Conservation (phyloP, 1,139 yeast genomes). For the Taiozyma sp. region DNA sequence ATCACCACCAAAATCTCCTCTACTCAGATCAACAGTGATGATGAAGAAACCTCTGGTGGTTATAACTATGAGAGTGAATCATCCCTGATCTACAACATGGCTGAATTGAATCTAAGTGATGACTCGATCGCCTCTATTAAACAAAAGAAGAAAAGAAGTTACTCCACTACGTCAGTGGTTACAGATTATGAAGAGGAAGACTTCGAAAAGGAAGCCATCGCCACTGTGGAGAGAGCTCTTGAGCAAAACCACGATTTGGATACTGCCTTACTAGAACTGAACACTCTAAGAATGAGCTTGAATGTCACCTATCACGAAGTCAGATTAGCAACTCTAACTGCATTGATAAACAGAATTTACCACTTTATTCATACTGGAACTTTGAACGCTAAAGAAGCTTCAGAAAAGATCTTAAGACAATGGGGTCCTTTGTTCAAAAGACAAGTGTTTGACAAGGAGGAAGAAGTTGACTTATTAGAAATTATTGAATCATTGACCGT, state of each 20-base stretch:
- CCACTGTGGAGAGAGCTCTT: constrained; percentile 89
- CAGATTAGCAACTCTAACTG: constrained; percentile 70
- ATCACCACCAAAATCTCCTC: constrained; percentile 23
- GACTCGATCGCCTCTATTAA: constrained; percentile 62
- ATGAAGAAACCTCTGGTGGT: constrained; percentile 32
- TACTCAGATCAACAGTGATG: constrained; percentile 19
- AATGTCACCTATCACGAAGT: constrained; percentile 93
- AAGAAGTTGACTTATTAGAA: constrained; percentile 67
- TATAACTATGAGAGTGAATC: constrained; percentile 42
- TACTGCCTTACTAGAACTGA: constrained; percentile 86
- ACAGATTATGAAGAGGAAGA: constrained; percentile 66
- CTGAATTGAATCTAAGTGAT: constrained; percentile 67
- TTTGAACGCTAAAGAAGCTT: constrained; percentile 67
- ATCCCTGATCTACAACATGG: constrained; percentile 51
- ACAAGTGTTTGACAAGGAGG: constrained; percentile 76
- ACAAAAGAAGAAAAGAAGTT: constrained; percentile 40
- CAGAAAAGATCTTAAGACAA: constrained; percentile 61
- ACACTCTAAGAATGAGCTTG: constrained; percentile 95
- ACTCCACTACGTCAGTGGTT: constrained; percentile 37
- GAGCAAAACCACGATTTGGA: constrained; percentile 90
- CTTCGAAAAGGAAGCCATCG: constrained; percentile 82
- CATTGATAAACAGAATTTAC: constrained; percentile 61
- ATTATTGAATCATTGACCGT: constrained; percentile 48
- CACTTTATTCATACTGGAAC: constrained; percentile 76
- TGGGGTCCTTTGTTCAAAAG: constrained; percentile 80